These are phyloP conservation scores for Buxus sempervirens DNA, from an alignment of 164 flowering plant genomes.

Conservation along the genomic window DNA sequence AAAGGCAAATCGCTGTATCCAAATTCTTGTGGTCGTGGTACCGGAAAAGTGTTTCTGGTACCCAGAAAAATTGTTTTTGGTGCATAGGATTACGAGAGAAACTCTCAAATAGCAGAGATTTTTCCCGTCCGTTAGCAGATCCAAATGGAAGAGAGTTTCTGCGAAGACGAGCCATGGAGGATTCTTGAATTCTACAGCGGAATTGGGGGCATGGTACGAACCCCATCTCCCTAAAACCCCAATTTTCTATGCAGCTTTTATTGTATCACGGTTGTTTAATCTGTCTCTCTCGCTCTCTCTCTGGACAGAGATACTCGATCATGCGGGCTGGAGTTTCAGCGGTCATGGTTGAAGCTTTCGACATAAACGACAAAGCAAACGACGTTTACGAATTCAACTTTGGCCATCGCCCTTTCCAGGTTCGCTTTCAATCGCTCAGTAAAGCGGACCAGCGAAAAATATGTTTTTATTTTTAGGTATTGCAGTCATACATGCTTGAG, in stretches of 20 bases:
- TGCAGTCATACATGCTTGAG: background rate
- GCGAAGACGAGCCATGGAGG: slow-evolving; percentile 37
- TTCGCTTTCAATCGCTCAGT: slow-evolving; percentile 1
- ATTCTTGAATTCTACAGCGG: slow-evolving; percentile 96
- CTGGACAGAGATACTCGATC: slow-evolving; percentile 65
- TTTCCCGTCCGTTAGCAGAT: background rate
- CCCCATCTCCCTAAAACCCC: background rate
- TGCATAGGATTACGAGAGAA: too few relatives aligned
- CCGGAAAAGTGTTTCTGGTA: too few relatives aligned
- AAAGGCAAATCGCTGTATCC: too few relatives aligned
- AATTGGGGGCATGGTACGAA: slow-evolving; percentile 82
- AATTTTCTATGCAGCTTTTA: slow-evolving; percentile 1
- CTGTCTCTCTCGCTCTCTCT: background rate
- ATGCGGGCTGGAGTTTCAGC: slow-evolving; percentile 56
- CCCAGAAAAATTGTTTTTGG: too few relatives aligned
- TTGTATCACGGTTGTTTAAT: background rate
- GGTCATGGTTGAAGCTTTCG: slow-evolving; percentile 77
- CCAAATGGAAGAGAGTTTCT: slow-evolving; percentile 17
- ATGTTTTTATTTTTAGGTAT: background rate
- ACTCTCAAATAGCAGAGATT: too few relatives aligned
- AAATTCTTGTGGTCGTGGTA: too few relatives aligned
- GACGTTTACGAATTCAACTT: slow-evolving; percentile 84
- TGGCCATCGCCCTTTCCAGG: slow-evolving; percentile 85
- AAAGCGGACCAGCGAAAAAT: background rate
- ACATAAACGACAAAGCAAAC: slow-evolving; percentile 79